phyloP scores from a whole-genome alignment of 768 basidiomycete species.

The Kwoniella dejecticola region DNA sequence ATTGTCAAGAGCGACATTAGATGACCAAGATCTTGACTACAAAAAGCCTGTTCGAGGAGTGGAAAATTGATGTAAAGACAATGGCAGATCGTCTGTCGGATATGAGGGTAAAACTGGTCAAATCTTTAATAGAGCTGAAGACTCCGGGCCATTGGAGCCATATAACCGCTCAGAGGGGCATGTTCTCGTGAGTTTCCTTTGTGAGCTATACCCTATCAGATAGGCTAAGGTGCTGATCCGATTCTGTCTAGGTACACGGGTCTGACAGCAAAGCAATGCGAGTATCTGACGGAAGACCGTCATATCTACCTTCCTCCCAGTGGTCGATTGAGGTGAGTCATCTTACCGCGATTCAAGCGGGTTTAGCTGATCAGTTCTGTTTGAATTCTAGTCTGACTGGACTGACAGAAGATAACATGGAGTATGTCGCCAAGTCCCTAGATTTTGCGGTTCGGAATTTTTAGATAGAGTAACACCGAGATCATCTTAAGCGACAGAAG shows the following conservation, averaged over 20 bases:
- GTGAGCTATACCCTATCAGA: no score
- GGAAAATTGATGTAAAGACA: constrained; percentile 68
- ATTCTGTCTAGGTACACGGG: constrained; percentile 52
- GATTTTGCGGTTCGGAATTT: constrained; percentile 5
- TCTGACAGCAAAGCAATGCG: constrained; percentile 31
- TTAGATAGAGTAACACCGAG: no score
- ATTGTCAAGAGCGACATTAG: constrained; percentile 31
- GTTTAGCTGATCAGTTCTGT: background rate
- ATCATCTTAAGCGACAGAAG: no score
- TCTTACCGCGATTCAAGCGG: background rate
- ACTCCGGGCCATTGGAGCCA: constrained; percentile 91
- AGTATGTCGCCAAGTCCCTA: constrained; percentile 11
- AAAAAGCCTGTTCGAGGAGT: constrained; percentile 32
- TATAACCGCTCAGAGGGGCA: constrained; percentile 89
- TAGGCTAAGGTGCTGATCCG: no score
- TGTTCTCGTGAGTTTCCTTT: constrained; percentile 69
- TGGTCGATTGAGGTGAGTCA: constrained; percentile 1
- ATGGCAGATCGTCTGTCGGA: constrained; percentile 88
- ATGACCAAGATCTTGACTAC: constrained; percentile 1
- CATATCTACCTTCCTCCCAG: constrained; percentile 24
- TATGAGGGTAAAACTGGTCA: constrained; percentile 77
- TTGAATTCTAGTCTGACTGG: constrained; percentile 10
- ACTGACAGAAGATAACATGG: constrained; percentile 12
- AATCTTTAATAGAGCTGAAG: constrained; percentile 71
- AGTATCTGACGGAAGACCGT: constrained; percentile 11